Base-by-base conservation (phyloP, 2,329 filamentous ascomycete genomes). In the Colletotrichum eremochloae region DNA sequence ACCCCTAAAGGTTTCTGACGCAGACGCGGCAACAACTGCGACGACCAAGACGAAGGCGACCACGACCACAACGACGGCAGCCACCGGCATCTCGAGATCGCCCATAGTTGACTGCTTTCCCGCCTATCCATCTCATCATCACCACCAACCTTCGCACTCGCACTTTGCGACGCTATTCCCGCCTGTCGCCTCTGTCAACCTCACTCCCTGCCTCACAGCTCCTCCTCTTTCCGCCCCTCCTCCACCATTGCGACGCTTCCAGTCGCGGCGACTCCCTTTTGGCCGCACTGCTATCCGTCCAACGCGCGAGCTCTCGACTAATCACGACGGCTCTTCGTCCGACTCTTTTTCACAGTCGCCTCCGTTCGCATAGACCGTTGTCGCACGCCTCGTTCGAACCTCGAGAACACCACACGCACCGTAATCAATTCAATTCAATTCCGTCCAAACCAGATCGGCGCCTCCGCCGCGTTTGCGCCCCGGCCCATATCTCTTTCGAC, bases 261-360 rank as follows among this genome's bases (percentile, higher is more conserved):
- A 69, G 40, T 50, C 55, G 70, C 70, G 66, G 68, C 70, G 33
- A 46, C 66, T 36, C n/a, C 57, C 36, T 42, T 33, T 29, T 38
- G 7, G 18, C 48, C 20, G 9, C 48, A 69, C 48, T 20, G n/a
- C 20, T 29, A 46, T 44, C 42, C 24, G 24, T n/a, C 68, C 29
- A 46, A 24, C 57, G 31, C 15, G 33, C 68, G 36, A 67, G 46
- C 63, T 33, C 56, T 44, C 50, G 52, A 62, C 55, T 20, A 1
- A 46, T 46, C 44, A 46, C 55, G 20, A 52, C 48, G 57, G 63
- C 57, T 57, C 68, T 57, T 68, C 57, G 31, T 31, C 36, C 63
- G 8, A 56, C 38, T 61, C 18, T 5, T 15, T 46, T 18, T 15
- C 53, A 14, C 20, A 4, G n/a, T 38, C 36, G 18, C 29, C 55